A percentile compares a stretch with the other conserved stretches of the same genome.
Conservation (phyloP, 2,329 filamentous ascomycete genomes). For the Talaromyces sp. region DNA sequence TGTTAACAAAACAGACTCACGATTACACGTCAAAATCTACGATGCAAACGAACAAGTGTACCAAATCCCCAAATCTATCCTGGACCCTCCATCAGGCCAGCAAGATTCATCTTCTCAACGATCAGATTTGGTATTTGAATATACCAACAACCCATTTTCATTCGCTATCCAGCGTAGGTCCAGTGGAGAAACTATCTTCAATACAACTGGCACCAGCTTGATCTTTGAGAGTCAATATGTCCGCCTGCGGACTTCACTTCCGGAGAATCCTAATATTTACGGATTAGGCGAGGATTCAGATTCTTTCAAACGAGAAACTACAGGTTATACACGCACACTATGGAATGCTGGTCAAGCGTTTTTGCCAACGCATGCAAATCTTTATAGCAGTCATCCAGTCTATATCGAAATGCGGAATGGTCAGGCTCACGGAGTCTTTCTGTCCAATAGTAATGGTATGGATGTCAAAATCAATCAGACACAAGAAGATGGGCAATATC, state of each 20-base stretch:
- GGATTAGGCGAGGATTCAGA: constrained; percentile 75
- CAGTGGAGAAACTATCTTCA: constrained; percentile 51
- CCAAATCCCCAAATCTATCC: constrained; percentile 65
- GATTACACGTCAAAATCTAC: constrained; percentile 68
- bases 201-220: constrained; percentile 61
- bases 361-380: constrained; percentile 57
- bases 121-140: constrained; percentile 44
- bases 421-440: constrained; percentile 59
- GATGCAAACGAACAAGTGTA: constrained; percentile 66
- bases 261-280: constrained; percentile 65
- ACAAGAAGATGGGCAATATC: constrained; percentile 54
- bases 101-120: constrained; percentile 42
- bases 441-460: constrained; percentile 71
- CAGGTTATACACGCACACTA: constrained; percentile 64
- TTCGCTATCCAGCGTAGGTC: constrained; percentile 52
- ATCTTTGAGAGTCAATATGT: constrained; percentile 77
- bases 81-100: constrained; percentile 53
- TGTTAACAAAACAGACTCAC: constrained; percentile 23
- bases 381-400: constrained; percentile 68
- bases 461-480: constrained; percentile 68
- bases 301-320: constrained; percentile 61
- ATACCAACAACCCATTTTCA: constrained; percentile 57
- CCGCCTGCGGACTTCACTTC: constrained; percentile 66
- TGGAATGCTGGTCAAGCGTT: constrained; percentile 64
- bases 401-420: constrained; percentile 66